phyloP scores from a whole-genome alignment of 768 basidiomycete genomes.

The Mycena leptocephala region DNA sequence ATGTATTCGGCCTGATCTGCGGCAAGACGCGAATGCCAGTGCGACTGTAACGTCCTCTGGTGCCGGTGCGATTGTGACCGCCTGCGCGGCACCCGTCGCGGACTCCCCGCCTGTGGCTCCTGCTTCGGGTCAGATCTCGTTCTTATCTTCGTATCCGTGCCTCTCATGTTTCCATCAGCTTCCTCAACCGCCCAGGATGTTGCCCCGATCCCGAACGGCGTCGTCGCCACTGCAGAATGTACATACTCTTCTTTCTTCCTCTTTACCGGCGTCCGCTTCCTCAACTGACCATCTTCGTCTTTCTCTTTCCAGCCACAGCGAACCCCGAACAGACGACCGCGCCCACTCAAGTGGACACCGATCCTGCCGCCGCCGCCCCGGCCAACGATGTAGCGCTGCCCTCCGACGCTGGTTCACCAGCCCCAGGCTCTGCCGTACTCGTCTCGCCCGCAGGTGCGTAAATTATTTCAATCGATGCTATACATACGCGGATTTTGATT shows the following conservation, averaged over 20 bases:
- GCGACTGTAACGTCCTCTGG: neutral
- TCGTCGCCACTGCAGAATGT: neutral
- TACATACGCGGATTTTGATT: no score
- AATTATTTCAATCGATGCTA: no score
- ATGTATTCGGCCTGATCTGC: neutral
- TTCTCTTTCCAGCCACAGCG: neutral
- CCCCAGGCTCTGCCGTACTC: neutral
- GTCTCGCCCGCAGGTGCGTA: constrained; percentile 8
- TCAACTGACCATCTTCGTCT: neutral
- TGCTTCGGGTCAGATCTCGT: neutral
- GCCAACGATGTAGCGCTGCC: no score
- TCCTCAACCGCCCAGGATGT: neutral
- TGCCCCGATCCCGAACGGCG: neutral
- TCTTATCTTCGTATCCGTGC: no score
- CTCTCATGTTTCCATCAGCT: neutral
- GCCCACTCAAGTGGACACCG: neutral
- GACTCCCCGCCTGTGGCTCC: neutral
- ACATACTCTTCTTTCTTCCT: neutral
- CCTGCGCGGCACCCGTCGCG: neutral
- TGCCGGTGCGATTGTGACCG: neutral
- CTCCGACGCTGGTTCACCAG: neutral
- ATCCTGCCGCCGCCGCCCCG: neutral
- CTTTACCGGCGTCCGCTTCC: neutral
- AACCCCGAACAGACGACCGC: neutral
- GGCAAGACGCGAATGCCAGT: neutral